These are phyloP conservation scores for Salix udensis DNA, from an alignment of 345 rosid species.

Conservation along the genomic window DNA sequence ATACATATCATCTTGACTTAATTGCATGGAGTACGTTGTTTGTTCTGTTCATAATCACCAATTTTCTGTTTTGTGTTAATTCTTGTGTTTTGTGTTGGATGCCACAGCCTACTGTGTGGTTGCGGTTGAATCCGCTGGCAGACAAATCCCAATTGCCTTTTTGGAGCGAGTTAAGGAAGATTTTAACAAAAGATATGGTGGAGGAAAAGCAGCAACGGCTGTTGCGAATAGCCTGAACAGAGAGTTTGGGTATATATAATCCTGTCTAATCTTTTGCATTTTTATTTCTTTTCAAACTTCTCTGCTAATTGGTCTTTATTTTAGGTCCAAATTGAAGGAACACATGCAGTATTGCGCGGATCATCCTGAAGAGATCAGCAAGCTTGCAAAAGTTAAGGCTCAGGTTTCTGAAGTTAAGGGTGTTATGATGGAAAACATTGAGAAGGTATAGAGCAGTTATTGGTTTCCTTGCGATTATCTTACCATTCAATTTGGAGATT, in stretches of 20 bases:
- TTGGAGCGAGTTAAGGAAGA: conserved; percentile 90
- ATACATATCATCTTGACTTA: neutral
- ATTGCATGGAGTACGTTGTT: neutral
- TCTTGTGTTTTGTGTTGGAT: neutral
- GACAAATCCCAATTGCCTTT: conserved; percentile 84
- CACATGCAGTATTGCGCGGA: conserved; percentile 94
- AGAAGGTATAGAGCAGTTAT: conserved; percentile 53
- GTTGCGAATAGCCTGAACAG: conserved; percentile 64
- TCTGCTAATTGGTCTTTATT: neutral
- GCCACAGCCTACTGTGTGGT: conserved; percentile 89
- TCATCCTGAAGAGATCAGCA: conserved; percentile 96
- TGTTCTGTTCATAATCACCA: neutral
- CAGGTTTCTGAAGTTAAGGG: conserved; percentile 99
- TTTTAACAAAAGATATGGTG: conserved; percentile 78
- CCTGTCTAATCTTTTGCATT: neutral
- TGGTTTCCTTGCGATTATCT: neutral
- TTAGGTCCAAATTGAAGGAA: conserved; percentile 83
- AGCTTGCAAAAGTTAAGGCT: conserved; percentile 95
- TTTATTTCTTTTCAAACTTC: neutral
- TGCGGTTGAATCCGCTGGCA: conserved; percentile 84
- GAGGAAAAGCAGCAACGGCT: conserved; percentile 86
- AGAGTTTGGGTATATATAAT: conserved; percentile 60
- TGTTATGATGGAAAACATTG: conserved; percentile 99
- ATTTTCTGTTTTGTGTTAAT: neutral
- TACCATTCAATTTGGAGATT: conserved; percentile 5